Evolutionary conservation across 2,329 filamentous ascomycete species (phyloP), one percentile per base, ranked within the genome.

Genomic region (Botrytis porri): DNA sequence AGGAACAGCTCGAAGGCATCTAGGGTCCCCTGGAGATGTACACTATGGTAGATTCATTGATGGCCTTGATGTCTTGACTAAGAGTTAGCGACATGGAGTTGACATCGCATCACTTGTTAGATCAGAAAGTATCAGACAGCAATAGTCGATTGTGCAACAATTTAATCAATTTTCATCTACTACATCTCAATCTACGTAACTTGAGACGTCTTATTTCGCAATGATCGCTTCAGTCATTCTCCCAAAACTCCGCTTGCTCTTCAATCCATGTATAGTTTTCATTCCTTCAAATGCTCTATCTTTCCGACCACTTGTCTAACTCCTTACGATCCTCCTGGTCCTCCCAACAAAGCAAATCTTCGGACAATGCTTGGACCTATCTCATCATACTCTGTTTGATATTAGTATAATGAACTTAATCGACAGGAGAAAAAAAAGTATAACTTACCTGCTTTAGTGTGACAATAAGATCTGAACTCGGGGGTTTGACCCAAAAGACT

Each of bases 391-490:
- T 73, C 78, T 77, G 54, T 69, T 71, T 51, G 63, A 66, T 70
- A 41, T 51, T 66, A 51, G 48, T 66, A 41, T n/a, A 32, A 12
- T 25, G 6, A 48, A 45, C 35, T 22, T 1, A 2, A 32, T 10
- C 2, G 29, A 29, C 48, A n/a, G 25, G 3, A 18, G 48, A 32
- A 10, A 35, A 14, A 57, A 25, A 10, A 54, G 1, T 16, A 69
- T 29, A 29, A 73, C 73, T 74, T 74, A 82, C 80, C 74, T 61
- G 89, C 90, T 86, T 96, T 96, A 73, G 93, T 99, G 84, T 99
- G 97, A 86, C 96, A 99, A 85, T 98, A 99, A 81, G 94, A 98
- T 82, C 94, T 90, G 88, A 99, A 99, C 84, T 99, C 97, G 7
- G 97, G 95, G 10, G 96, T 99, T 86, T 98, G 95, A 72, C 95